Percentiles rank a stretch among this genome's conserved stretches.
These are phyloP conservation scores for Epichloe sibirici DNA, from an alignment of 2,329 filamentous ascomycete species.

Conservation along the genomic window DNA sequence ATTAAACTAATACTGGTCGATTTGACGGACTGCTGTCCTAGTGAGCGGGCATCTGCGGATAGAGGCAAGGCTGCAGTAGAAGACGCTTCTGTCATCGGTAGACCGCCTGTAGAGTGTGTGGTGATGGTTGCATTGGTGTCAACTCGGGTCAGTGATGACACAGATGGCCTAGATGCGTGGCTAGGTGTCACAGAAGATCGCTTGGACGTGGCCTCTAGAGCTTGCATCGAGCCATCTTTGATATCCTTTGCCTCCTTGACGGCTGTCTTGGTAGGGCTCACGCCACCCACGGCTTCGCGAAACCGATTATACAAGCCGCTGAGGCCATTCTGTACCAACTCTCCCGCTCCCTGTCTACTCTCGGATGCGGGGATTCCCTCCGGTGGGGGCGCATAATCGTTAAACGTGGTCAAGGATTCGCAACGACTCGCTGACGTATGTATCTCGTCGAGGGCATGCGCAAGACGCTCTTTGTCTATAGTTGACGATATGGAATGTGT, in stretches of 20 bases:
- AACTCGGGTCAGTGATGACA: conserved; percentile 27
- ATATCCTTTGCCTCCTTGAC: conserved; percentile 20
- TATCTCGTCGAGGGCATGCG: conserved; percentile 72
- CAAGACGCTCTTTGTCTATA: conserved; percentile 59
- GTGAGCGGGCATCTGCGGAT: conserved; percentile 28
- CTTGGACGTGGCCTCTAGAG: conserved; percentile 24
- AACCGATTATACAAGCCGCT: conserved; percentile 83
- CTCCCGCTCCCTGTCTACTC: conserved; percentile 56
- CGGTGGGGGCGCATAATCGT: conserved; percentile 72
- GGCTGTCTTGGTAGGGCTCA: conserved; percentile 31
- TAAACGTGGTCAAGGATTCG: conserved; percentile 79
- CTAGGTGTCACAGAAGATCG: conserved; percentile 29
- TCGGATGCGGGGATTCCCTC: conserved; percentile 46
- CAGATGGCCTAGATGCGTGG: conserved; percentile 29
- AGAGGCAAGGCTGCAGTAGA: conserved; percentile 21
- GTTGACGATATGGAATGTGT: conserved; percentile 28
- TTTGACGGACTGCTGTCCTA: conserved; percentile 32
- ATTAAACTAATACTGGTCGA: conserved; percentile 35
- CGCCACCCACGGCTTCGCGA: conserved; percentile 66
- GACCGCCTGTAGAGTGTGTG: conserved; percentile 18
- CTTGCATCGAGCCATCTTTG: conserved; percentile 22
- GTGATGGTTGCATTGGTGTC: conserved; percentile 24
- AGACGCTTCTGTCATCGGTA: conserved; percentile 23
- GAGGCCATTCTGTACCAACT: conserved; percentile 71
- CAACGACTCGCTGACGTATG: conserved; percentile 81